Evolutionary conservation across 495 filamentous ascomycete genomes (phyloP).

Genomic region (Podospora conica): DNA sequence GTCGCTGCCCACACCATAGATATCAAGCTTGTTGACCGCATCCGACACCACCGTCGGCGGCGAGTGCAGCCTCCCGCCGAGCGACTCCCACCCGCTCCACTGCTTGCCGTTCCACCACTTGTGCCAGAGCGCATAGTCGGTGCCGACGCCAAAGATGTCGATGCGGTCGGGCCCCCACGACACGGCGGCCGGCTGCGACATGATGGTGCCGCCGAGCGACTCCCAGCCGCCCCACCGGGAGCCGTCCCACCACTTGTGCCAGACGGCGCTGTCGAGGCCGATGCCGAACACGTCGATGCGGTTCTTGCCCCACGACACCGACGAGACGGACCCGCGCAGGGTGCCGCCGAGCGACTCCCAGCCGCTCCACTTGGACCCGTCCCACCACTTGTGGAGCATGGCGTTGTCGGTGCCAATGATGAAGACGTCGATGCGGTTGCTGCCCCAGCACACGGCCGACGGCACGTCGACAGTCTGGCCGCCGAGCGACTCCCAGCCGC

Average conservation of each 20-base stretch:
- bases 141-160: conserved; percentile 25
- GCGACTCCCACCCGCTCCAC: conserved; percentile 18
- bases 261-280: conserved; percentile 6
- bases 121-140: conserved; percentile 28
- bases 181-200: conserved; percentile 15
- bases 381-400: conserved; percentile 9
- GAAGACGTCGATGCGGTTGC: conserved; percentile 10
- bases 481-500: conserved; percentile 20
- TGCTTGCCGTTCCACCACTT: conserved; percentile 8
- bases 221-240: conserved; percentile 23
- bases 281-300: conserved; percentile 8
- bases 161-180: conserved; percentile 21
- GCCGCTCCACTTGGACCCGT: conserved; percentile 10
- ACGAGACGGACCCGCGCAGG: neutral
- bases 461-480: conserved; percentile 13
- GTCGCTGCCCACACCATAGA: conserved; percentile 27
- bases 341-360: conserved; percentile 19
- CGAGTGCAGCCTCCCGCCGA: conserved; percentile 19
- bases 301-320: conserved; percentile 8
- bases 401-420: conserved; percentile 9
- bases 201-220: conserved; percentile 21
- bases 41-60: conserved; percentile 16
- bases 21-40: conserved; percentile 24
- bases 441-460: conserved; percentile 10
- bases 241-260: conserved; percentile 13